These are phyloP conservation scores for Russula brevipes DNA, from an alignment of 768 basidiomycete genomes.

Conservation along the genomic window DNA sequence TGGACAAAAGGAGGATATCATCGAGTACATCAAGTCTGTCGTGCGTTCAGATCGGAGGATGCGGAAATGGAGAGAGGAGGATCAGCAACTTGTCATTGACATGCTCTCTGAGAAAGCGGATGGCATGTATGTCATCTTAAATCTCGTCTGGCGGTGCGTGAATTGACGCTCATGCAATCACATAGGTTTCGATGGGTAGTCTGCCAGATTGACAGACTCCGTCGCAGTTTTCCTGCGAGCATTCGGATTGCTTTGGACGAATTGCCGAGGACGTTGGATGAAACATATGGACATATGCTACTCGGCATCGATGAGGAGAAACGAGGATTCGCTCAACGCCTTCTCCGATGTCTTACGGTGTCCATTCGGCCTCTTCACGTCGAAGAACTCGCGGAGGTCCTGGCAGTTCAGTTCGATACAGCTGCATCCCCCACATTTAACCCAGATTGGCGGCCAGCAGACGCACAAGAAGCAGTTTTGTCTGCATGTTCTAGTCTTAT, in stretches of 20 bases:
- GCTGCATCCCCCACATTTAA: background rate
- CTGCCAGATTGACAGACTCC: slow-evolving; percentile 11
- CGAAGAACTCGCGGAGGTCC: slow-evolving; percentile 8
- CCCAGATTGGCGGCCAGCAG: background rate
- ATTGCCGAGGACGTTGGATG: slow-evolving; percentile 6
- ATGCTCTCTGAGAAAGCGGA: no score
- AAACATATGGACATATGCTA: slow-evolving; percentile 2
- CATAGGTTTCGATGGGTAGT: slow-evolving; percentile 13
- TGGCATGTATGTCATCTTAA: slow-evolving; percentile 1
- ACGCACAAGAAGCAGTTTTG: slow-evolving; percentile 4
- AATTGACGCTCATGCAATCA: background rate
- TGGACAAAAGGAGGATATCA: no score
- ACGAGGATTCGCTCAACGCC: slow-evolving; percentile 2
- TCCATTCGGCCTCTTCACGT: background rate
- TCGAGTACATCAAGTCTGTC: no score
- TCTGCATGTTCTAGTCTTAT: no score
- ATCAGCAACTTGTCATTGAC: no score
- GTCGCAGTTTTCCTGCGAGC: background rate
- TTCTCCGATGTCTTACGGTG: slow-evolving; percentile 6
- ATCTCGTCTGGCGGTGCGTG: no score
- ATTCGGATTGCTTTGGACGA: background rate
- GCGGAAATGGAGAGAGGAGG: no score
- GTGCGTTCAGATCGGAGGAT: no score
- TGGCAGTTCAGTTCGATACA: slow-evolving; percentile 3
- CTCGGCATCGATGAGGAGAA: slow-evolving; percentile 5